A percentile compares a stretch with the other conserved stretches of the same genome.
phyloP scores from a whole-genome alignment of 257 asterid genomes.

The Fraxinus pennsylvanica region DNA sequence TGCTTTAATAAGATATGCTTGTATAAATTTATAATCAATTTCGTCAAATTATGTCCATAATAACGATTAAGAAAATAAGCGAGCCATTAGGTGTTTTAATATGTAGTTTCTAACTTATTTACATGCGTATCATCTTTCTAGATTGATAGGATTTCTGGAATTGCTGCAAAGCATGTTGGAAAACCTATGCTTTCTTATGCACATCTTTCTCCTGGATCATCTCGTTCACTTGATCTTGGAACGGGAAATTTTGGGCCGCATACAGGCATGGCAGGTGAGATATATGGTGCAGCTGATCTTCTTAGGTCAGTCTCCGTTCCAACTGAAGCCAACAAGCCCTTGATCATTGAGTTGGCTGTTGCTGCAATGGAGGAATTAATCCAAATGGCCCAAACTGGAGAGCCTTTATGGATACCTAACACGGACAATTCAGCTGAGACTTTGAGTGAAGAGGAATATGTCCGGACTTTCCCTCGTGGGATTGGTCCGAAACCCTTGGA shows the following conservation, averaged over 20 bases:
- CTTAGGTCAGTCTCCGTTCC: conserved; percentile 60
- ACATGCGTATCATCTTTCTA: conserved; percentile 19
- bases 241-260: conserved; percentile 50
- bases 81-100: background rate
- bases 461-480: conserved; percentile 77
- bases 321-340: conserved; percentile 65
- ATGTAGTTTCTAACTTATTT: background rate
- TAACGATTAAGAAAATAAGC: background rate
- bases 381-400: conserved; percentile 62
- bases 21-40: background rate
- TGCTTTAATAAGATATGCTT: background rate
- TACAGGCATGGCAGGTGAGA: conserved; percentile 48
- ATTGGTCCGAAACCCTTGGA: conserved; percentile 87
- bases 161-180: conserved; percentile 75
- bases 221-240: conserved; percentile 61
- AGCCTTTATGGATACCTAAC: conserved; percentile 62
- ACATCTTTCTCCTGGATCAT: conserved; percentile 41
- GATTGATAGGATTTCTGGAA: conserved; percentile 73
- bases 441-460: conserved; percentile 73
- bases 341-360: conserved; percentile 69
- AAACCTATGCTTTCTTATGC: conserved; percentile 68
- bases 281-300: conserved; percentile 56
- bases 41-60: background rate
- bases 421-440: conserved; percentile 38
- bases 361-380: conserved; percentile 79